Evolutionary conservation across 805 yeast species (phyloP).

Genomic region (Metschnikowia sp.): DNA sequence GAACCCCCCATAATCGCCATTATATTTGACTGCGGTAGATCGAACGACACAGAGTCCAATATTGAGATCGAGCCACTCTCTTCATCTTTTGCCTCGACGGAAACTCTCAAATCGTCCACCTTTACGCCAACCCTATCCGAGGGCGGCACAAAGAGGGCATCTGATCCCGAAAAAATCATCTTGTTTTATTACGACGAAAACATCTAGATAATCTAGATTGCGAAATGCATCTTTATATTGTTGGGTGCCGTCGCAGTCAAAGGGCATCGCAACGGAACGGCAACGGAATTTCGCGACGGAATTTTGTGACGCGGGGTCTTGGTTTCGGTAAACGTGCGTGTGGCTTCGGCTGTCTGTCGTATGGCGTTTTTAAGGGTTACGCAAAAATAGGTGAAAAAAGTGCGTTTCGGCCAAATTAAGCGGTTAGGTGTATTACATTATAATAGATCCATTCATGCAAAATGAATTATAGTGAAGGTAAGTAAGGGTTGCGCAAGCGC

Average conservation of each 20-base stretch:
- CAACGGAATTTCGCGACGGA: conserved; percentile 5
- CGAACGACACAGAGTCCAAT: conserved; percentile 50
- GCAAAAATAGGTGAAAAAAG: too few relatives aligned
- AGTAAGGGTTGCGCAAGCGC: too few relatives aligned
- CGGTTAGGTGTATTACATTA: too few relatives aligned
- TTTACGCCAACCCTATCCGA: conserved; percentile 13
- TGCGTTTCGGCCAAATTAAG: too few relatives aligned
- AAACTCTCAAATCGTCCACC: conserved; percentile 12
- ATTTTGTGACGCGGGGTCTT: background rate
- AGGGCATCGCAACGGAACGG: conserved; percentile 3
- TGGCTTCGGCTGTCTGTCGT: too few relatives aligned
- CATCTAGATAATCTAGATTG: background rate
- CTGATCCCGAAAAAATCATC: conserved; percentile 9
- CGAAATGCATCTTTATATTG: background rate
- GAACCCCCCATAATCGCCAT: conserved; percentile 86
- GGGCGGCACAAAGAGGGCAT: conserved; percentile 10
- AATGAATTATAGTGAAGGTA: too few relatives aligned
- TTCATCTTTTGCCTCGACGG: conserved; percentile 11
- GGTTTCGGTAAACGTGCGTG: too few relatives aligned
- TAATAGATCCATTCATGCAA: too few relatives aligned
- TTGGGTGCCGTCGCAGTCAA: background rate
- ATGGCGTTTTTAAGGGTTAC: too few relatives aligned
- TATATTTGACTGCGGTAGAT: conserved; percentile 56
- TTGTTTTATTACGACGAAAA: background rate
- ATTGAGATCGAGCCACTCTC: conserved; percentile 18